These are phyloP conservation scores for Fragosphaeria purpurea DNA, from an alignment of 2,329 filamentous ascomycete species.

Conservation along the genomic window DNA sequence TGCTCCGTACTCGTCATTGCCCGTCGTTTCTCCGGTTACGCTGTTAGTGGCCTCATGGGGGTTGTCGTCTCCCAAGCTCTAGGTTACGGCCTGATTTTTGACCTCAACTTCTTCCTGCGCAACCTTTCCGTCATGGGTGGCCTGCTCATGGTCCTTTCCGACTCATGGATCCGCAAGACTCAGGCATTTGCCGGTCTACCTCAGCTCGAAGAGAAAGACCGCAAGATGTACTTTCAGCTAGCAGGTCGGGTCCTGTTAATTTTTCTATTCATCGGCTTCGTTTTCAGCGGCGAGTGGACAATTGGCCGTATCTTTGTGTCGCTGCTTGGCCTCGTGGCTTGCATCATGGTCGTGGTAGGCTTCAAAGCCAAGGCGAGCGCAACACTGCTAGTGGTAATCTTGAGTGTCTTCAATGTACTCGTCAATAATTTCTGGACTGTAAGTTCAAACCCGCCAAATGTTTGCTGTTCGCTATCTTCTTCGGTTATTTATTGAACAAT, in stretches of 20 bases:
- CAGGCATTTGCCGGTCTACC: constrained; percentile 94
- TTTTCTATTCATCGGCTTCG: constrained; percentile 94
- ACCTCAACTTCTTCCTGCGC: constrained; percentile 99
- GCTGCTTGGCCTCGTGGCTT: constrained; percentile 76
- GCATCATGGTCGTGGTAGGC: constrained; percentile 96
- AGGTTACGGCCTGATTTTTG: constrained; percentile 95
- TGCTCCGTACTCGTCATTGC: constrained; percentile 83
- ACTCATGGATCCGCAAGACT: constrained; percentile 95
- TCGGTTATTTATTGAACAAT: not conserved
- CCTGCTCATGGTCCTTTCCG: constrained; percentile 93
- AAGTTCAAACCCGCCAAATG: constrained; percentile 30
- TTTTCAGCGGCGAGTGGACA: constrained; percentile 90
- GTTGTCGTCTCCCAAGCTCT: constrained; percentile 91
- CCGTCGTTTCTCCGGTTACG: constrained; percentile 87
- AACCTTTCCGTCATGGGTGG: constrained; percentile 97
- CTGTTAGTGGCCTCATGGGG: constrained; percentile 77
- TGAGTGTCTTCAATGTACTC: constrained; percentile 92
- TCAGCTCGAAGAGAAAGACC: constrained; percentile 94
- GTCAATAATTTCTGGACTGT: constrained; percentile 99
- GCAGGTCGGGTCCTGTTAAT: constrained; percentile 91
- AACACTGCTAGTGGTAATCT: constrained; percentile 84
- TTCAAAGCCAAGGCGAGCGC: constrained; percentile 99
- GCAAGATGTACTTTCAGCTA: constrained; percentile 99
- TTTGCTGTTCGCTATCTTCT: not conserved
- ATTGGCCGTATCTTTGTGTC: constrained; percentile 80